Conservation (phyloP, 805 yeast genomes). For the Ogataea pilisensis region DNA sequence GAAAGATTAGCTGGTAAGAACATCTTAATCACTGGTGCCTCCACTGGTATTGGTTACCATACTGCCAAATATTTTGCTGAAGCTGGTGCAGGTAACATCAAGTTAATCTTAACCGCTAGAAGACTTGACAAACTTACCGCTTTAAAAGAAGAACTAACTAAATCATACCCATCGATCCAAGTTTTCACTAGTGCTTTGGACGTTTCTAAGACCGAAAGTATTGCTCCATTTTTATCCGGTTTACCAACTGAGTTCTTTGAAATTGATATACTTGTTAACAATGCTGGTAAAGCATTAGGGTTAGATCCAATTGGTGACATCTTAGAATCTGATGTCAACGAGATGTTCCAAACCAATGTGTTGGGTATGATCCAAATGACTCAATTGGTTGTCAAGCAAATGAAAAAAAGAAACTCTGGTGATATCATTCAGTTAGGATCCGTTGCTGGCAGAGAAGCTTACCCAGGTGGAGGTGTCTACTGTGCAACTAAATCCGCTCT, state of each 20-base stretch:
- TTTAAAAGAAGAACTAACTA: conserved; percentile 34
- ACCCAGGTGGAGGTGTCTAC: conserved; percentile 75
- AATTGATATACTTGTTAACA: conserved; percentile 65
- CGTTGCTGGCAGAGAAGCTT: conserved; percentile 74
- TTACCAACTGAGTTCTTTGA: conserved; percentile 48
- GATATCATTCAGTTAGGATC: conserved; percentile 75
- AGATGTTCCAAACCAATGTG: conserved; percentile 85
- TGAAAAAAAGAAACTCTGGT: conserved; percentile 67
- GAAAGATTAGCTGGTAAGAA: conserved; percentile 77
- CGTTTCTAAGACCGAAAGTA: conserved; percentile 41
- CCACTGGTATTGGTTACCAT: conserved; percentile 92
- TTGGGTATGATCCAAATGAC: conserved; percentile 80
- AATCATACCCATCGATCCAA: conserved; percentile 32
- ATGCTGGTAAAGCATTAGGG: conserved; percentile 82
- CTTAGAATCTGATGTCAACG: conserved; percentile 55
- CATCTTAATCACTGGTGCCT: conserved; percentile 90
- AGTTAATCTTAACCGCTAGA: conserved; percentile 50
- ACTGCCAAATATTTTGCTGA: conserved; percentile 85
- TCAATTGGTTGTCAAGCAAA: conserved; percentile 68
- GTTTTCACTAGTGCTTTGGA: conserved; percentile 35
- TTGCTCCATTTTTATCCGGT: conserved; percentile 38
- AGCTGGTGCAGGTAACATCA: conserved; percentile 47
- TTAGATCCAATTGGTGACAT: conserved; percentile 71
- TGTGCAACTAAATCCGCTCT: conserved; percentile 75
- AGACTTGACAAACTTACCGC: conserved; percentile 42